phyloP scores from a whole-genome alignment of 2,329 filamentous ascomycete species.

The Pezicula radicicola region DNA sequence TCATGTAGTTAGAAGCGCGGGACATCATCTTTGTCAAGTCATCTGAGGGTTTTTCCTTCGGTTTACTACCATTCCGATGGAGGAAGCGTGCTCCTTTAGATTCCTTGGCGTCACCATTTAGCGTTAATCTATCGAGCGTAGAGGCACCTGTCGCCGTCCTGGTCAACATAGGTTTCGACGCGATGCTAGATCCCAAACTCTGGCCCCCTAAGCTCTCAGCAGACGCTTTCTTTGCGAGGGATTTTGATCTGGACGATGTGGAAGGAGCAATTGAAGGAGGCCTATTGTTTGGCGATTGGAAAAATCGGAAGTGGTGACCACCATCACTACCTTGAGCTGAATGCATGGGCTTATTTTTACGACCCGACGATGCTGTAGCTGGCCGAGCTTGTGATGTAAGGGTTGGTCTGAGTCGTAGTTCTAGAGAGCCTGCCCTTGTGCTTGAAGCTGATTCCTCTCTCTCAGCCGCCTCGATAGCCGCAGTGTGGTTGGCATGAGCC shows the following conservation, averaged over 20 bases:
- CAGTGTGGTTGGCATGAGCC: constrained; percentile 25
- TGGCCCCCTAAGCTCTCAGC: constrained; percentile 23
- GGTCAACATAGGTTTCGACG: constrained; percentile 20
- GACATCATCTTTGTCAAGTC: constrained; percentile 96
- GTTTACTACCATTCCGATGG: constrained; percentile 42
- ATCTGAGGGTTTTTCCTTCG: constrained; percentile 66
- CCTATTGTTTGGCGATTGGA: constrained; percentile 34
- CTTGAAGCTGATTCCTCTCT: constrained; percentile 49
- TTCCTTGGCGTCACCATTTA: constrained; percentile 29
- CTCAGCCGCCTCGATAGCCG: constrained; percentile 29
- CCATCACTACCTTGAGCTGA: constrained; percentile 26
- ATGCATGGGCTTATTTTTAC: constrained; percentile 22
- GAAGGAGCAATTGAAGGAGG: constrained; percentile 16
- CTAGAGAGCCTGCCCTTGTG: constrained; percentile 70
- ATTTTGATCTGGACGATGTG: constrained; percentile 7
- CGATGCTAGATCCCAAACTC: constrained; percentile 22
- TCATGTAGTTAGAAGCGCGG: constrained; percentile 96
- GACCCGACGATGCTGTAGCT: constrained; percentile 12
- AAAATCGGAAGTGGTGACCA: constrained; percentile 37
- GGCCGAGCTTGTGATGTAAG: constrained; percentile 52
- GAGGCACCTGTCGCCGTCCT: constrained; percentile 21
- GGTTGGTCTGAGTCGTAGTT: constrained; percentile 80
- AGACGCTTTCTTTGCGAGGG: constrained; percentile 26
- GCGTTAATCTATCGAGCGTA: constrained; percentile 17
- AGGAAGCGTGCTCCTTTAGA: constrained; percentile 50